A percentile compares a stretch with the other conserved stretches of the same genome.
Evolutionary conservation across 2,329 filamentous ascomycete species (phyloP).

Genomic region (Monosporascus sp.): DNA sequence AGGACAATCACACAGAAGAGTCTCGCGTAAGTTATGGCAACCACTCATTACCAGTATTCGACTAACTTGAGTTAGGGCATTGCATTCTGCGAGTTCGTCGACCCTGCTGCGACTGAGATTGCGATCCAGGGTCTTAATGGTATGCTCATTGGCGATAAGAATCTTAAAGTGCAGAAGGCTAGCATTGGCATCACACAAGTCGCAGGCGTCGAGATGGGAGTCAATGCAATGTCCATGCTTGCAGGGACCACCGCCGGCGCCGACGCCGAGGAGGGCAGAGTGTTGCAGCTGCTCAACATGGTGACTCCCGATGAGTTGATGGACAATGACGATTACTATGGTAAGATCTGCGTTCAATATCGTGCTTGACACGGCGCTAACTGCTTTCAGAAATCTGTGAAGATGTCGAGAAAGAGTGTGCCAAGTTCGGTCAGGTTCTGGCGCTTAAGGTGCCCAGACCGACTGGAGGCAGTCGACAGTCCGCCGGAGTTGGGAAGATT

Average conservation of each 20-base stretch:
- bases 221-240: slow-evolving; percentile 96
- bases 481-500: slow-evolving; percentile 92
- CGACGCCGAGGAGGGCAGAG: slow-evolving; percentile 73
- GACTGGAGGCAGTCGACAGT: slow-evolving; percentile 73
- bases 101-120: slow-evolving; percentile 70
- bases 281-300: slow-evolving; percentile 96
- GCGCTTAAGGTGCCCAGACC: slow-evolving; percentile 94
- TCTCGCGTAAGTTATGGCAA: slow-evolving; percentile 63
- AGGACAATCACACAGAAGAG: slow-evolving; percentile 78
- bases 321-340: slow-evolving; percentile 92
- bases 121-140: slow-evolving; percentile 88
- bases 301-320: slow-evolving; percentile 92
- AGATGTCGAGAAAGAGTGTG: slow-evolving; percentile 87
- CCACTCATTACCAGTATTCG: neutral
- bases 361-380: slow-evolving; percentile 28
- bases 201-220: slow-evolving; percentile 85
- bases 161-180: slow-evolving; percentile 79
- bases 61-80: slow-evolving; percentile 61
- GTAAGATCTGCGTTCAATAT: slow-evolving; percentile 40
- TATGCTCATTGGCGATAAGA: slow-evolving; percentile 85
- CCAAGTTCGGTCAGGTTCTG: slow-evolving; percentile 78
- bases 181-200: slow-evolving; percentile 94
- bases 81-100: slow-evolving; percentile 91
- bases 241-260: slow-evolving; percentile 73
- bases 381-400: slow-evolving; percentile 77